These are phyloP conservation scores for Sporodiniella umbellata DNA, from an alignment of 371 early-diverging fungal genomes.

Conservation along the genomic window DNA sequence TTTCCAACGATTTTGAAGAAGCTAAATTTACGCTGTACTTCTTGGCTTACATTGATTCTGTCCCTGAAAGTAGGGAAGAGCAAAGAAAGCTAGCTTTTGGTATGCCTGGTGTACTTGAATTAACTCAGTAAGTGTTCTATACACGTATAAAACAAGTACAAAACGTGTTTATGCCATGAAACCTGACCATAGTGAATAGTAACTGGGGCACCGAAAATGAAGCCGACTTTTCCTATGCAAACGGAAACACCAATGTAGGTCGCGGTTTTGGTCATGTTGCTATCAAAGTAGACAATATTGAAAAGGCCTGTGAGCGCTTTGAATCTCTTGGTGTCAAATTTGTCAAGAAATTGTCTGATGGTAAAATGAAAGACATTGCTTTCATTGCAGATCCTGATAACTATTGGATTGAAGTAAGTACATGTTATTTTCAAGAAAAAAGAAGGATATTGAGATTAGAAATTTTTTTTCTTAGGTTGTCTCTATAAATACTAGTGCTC, in stretches of 20 bases:
- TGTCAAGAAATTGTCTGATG: slow-evolving; percentile 75
- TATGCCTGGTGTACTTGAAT: slow-evolving; percentile 76
- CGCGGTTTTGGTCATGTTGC: slow-evolving; percentile 86
- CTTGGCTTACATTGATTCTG: slow-evolving; percentile 64
- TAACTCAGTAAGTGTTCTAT: slow-evolving; percentile 75
- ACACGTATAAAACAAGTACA: too few relatives aligned
- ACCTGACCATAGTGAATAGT: too few relatives aligned
- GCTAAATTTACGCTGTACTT: slow-evolving; percentile 77
- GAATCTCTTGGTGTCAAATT: slow-evolving; percentile 72
- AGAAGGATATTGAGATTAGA: background rate
- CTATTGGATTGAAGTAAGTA: slow-evolving; percentile 71
- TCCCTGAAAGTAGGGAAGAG: slow-evolving; percentile 50
- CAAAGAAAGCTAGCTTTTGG: slow-evolving; percentile 56
- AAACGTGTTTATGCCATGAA: too few relatives aligned
- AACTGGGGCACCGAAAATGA: slow-evolving; percentile 89
- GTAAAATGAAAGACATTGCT: slow-evolving; percentile 82
- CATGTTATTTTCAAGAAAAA: background rate
- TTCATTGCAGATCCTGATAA: slow-evolving; percentile 88
- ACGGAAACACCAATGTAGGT: slow-evolving; percentile 70
- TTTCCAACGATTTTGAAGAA: slow-evolving; percentile 50
- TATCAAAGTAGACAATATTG: slow-evolving; percentile 75
- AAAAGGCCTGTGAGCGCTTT: slow-evolving; percentile 75
- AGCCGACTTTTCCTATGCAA: slow-evolving; percentile 63
- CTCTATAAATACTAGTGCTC: too few relatives aligned
- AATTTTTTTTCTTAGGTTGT: background rate